Evolutionary conservation across 257 asterid species (phyloP), one percentile per base, ranked within the genome.

Genomic region (Striga asiatica): DNA sequence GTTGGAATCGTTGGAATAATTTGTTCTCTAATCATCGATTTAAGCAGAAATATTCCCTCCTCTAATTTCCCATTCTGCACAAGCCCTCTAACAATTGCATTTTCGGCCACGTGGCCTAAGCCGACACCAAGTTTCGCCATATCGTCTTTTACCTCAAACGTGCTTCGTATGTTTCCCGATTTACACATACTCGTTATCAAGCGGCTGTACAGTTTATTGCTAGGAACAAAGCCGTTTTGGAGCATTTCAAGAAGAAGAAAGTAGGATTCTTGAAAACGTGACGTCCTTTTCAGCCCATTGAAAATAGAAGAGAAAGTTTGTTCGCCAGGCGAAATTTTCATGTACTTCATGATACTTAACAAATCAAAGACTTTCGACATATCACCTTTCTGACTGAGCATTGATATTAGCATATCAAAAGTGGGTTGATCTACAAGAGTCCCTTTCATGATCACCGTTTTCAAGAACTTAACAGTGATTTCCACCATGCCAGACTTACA

Each of bases 81-180:
- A 5, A 91, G 81, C 63, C 95, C 98, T 63, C 98, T 77, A 56
- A 91, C 67, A 61, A 87, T 61, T 4, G 94, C 95, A 62, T 96
- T 66, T 62, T 82, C 88, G 21, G 83, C 81, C 60, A 77, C 68
- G 28, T 16, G 64, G 49, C 61, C 61, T 13, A 85, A 70, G 50
- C 69, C 14, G 48, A 81, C 47, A n/a, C 84, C 76, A 54, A 74
- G 71, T 18, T 56, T 60, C 69, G 68, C 81, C 72, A 91, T 70
- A 67, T 78, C 84, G 28, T 78, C 88, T 68, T 58, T 83, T 31
- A 91, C 47, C 45, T 58, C 66, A 41, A 81, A 70, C 8, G 95
- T 94, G 38, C 83, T 80, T 18, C 54, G 64, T 37, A 87, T 62
- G 60, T 81, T 77, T 68, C 95, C 96, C 35, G 50, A 78, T 56